These are phyloP conservation scores for Verticillium dahliae DNA, from an alignment of 2,329 filamentous ascomycete species.

Conservation along the genomic window DNA sequence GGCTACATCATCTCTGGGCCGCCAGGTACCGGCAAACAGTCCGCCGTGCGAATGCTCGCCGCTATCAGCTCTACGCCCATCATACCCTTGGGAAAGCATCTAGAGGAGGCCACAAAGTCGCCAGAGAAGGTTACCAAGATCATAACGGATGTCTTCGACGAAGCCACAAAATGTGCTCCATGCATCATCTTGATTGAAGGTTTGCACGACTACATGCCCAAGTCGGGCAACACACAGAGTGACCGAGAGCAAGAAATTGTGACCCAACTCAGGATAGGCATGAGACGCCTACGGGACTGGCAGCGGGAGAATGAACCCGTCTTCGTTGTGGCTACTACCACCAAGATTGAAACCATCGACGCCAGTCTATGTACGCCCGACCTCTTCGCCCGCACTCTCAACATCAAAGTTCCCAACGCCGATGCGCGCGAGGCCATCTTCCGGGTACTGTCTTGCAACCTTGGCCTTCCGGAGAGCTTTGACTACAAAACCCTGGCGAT, in stretches of 20 bases:
- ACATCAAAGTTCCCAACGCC: slow-evolving; percentile 81
- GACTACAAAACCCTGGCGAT: slow-evolving; percentile 71
- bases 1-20: slow-evolving; percentile 75
- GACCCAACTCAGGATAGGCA: slow-evolving; percentile 74
- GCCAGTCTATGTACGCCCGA: slow-evolving; percentile 68
- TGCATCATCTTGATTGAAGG: slow-evolving; percentile 90
- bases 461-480: slow-evolving; percentile 60
- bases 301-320: slow-evolving; percentile 68
- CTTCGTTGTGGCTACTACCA: slow-evolving; percentile 86
- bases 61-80: slow-evolving; percentile 67
- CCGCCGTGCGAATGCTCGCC: slow-evolving; percentile 68
- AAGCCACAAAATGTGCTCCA: slow-evolving; percentile 78
- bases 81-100: slow-evolving; percentile 42
- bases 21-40: slow-evolving; percentile 74
- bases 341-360: slow-evolving; percentile 79
- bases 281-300: slow-evolving; percentile 72
- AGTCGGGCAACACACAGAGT: slow-evolving; percentile 73
- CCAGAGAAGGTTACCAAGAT: slow-evolving; percentile 31
- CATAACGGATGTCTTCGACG: slow-evolving; percentile 48
- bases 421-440: slow-evolving; percentile 72
- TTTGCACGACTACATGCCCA: slow-evolving; percentile 78
- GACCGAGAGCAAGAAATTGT: slow-evolving; percentile 89
- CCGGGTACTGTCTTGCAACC: slow-evolving; percentile 60
- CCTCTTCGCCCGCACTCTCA: slow-evolving; percentile 76
- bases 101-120: slow-evolving; percentile 19